Evolutionary conservation across 2,329 filamentous ascomycete species (phyloP), one percentile per base, ranked within the genome.

Genomic region (Zasmidium citrigriseum): DNA sequence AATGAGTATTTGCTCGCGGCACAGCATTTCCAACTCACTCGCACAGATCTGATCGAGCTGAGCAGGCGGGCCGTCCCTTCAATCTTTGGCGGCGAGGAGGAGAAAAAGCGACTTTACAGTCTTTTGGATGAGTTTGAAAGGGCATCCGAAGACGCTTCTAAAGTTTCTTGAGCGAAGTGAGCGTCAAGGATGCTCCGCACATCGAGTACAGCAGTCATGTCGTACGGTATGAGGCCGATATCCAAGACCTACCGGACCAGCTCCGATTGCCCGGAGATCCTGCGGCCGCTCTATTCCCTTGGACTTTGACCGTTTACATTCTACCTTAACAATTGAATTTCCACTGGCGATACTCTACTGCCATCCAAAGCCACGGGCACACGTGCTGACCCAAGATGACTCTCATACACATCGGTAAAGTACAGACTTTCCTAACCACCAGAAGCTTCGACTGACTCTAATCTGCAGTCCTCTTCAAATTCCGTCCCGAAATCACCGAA

Each of bases 1-100:
- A 87, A 91, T 64, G 91, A 96, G 72, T 93, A 93, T 72, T 76
- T 80, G 7, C 82, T 95, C 2, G 88, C 89, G 2, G 86, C 88
- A 1, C 74, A 86, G 64, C 86, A 93, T 69, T 95, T 95, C 67
- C 71, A 74, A 0, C 78, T 95, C 14, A 69, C 65, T 24, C 72
- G 75, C 14, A 56, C 65, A 1, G 77, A 83, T 21, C 65, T 87
- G 7, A 78, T 85, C 55, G 71, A 72, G 0, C 73, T 93, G 20
- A 85, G 84, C n/a, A 80, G 82, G 50, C 82, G 83, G 59, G 82
- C 83, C 0, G 81, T 90, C 3, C 80, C 85, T 18, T 80, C 82
- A 1, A 90, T 91, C 24, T 93, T 95, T 66, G 84, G 82, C 0
- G 82, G 81, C 0, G 78, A 86, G 2, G 75, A 79, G 14, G 87